phyloP scores from a whole-genome alignment of 306 rosid genomes.

The Castanea mollissima region DNA sequence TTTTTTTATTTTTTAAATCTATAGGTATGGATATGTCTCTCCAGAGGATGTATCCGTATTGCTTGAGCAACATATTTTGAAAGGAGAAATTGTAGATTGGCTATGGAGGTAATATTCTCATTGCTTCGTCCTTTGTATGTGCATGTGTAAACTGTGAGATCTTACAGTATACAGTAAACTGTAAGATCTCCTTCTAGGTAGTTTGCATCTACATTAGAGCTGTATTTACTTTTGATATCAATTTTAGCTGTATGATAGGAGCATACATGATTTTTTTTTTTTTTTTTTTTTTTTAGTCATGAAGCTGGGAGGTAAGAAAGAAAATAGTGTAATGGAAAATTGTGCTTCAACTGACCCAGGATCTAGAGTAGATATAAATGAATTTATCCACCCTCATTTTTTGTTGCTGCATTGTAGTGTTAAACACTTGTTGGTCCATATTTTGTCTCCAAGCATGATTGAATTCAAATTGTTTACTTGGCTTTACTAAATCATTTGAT shows the following conservation, averaged over 20 bases:
- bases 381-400: neutral
- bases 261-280: neutral
- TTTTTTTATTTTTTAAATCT: neutral
- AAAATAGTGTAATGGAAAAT: neutral
- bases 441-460: neutral
- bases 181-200: neutral
- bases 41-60: too few species aligned
- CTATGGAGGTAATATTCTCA: too few species aligned
- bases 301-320: neutral
- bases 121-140: neutral
- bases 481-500: neutral
- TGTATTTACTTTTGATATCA: neutral
- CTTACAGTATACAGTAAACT: neutral
- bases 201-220: neutral
- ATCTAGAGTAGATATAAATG: neutral
- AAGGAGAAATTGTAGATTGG: too few species aligned
- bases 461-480: slow-evolving; percentile 8
- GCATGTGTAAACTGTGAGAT: too few species aligned
- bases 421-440: neutral
- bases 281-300: neutral
- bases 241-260: neutral
- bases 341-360: neutral
- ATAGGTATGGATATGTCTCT: slow-evolving; percentile 70
- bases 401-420: neutral
- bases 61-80: too few species aligned